Evolutionary conservation across 202 grass and related monocot genomes (phyloP), one percentile per base, ranked within the genome.

Genomic region (Bolboschoenoplectus hybrid): DNA sequence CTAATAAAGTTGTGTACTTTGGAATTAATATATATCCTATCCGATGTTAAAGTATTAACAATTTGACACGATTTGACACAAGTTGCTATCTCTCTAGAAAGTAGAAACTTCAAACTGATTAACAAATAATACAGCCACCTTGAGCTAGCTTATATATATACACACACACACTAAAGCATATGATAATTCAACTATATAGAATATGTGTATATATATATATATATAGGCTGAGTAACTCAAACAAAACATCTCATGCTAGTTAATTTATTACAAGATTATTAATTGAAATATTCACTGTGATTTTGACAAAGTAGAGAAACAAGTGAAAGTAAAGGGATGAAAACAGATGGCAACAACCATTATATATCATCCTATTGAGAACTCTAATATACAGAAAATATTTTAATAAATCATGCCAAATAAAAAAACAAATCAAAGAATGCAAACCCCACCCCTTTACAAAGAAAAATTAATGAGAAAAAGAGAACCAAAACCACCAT

Each of bases 21-120:
- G 35, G 65, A 67, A 67, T 67, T 26, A 26, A 26, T 26, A 26
- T 26, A 26, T 26, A 67, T 67, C 9, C 3, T 38, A 13, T 66
- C 63, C 34, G 38, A 17, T 12, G 16, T 43, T 43, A 9, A 13
- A 70, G 6, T 44, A 45, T 26, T 26, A 26, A 70, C 39, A 9
- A 70, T n/a, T 69, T 70, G 19, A 44, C 39, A 70, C 39, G 3
- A 70, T n/a, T 69, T 70, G 19, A 44, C 39, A 44, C 67, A 70
- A 70, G 13, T 70, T 44, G 67, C 14, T 44, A 26, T 0, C 26
- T 26, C 26, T 26, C 14, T 40, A 12, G 26, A 26, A 26, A 26
- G 26, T 40, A 67, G 12, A 67, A 70, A 13, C 40, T n/a, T 44
- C 39, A 7, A 45, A 43, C 1, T 69, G 16, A 45, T 43, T 9